Evolutionary conservation across 176 grass and related monocot species (phyloP).

Genomic region (Lolium rigidum): DNA sequence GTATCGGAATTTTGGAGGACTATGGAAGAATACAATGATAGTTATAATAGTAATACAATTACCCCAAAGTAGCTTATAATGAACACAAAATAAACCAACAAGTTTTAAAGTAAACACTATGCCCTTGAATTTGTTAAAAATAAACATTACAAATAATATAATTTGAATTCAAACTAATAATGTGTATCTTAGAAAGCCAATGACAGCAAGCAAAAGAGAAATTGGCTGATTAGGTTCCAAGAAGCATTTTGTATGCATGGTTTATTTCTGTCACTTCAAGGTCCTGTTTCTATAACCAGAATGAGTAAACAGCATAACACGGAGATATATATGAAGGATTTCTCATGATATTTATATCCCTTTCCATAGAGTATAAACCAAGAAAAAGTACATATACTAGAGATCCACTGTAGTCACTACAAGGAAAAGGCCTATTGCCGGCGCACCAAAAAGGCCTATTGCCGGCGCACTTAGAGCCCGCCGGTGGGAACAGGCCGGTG

Average conservation of each 20-base stretch:
- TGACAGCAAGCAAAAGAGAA: neutral
- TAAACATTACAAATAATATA: neutral
- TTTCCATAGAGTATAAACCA: neutral
- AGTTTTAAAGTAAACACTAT: neutral
- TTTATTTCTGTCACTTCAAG: constrained; percentile 7
- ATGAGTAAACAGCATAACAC: constrained; percentile 13
- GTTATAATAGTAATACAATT: no score
- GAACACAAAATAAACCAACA: neutral
- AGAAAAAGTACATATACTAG: neutral
- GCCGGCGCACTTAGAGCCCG: no score
- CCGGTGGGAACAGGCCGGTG: no score
- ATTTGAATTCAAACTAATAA: neutral
- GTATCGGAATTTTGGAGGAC: no score
- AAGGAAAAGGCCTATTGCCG: no score
- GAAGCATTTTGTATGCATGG: neutral
- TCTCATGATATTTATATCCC: neutral
- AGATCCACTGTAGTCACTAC: constrained; percentile 27
- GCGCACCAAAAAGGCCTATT: no score
- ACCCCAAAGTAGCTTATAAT: neutral
- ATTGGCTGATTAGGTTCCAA: neutral
- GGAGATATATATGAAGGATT: neutral
- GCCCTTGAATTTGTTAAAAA: neutral
- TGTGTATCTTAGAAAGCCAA: neutral
- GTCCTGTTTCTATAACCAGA: neutral
- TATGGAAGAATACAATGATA: no score